Percentiles rank a stretch among this genome's conserved stretches.
Evolutionary conservation across 1,284 basidiomycete species (phyloP).

Genomic region (Cutaneotrichosporon dermatis): DNA sequence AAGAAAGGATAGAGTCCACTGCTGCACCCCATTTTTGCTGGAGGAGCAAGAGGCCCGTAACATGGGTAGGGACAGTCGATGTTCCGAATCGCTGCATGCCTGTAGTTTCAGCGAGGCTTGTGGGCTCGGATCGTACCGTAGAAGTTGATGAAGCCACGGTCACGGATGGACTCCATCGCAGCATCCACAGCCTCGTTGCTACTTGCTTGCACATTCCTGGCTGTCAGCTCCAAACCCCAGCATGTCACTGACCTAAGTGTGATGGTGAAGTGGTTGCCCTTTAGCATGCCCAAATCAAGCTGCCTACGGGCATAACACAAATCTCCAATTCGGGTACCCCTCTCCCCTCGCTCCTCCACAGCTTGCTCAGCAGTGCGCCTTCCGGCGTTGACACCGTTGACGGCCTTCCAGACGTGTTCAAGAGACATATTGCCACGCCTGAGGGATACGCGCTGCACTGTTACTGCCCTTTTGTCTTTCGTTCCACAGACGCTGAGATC

Average conservation of each 20-base stretch:
- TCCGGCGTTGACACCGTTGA: slow-evolving; percentile 61
- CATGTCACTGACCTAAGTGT: slow-evolving; percentile 67
- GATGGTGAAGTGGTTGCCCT: slow-evolving; percentile 93
- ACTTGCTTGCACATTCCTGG: slow-evolving; percentile 74
- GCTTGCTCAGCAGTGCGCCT: slow-evolving; percentile 59
- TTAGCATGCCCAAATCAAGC: slow-evolving; percentile 88
- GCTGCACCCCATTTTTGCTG: slow-evolving; percentile 85
- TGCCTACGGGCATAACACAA: slow-evolving; percentile 73
- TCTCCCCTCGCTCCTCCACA: slow-evolving; percentile 70
- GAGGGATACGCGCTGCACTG: slow-evolving; percentile 84
- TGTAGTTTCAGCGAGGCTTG: slow-evolving; percentile 34
- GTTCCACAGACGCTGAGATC: slow-evolving; percentile 90
- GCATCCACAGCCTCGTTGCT: slow-evolving; percentile 66
- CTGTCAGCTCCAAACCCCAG: background rate
- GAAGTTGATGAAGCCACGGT: slow-evolving; percentile 93
- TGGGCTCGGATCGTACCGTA: slow-evolving; percentile 60
- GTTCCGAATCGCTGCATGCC: slow-evolving; percentile 99
- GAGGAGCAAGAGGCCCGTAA: slow-evolving; percentile 84
- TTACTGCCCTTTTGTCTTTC: slow-evolving; percentile 97
- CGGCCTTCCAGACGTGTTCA: slow-evolving; percentile 75
- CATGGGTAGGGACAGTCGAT: slow-evolving; percentile 88
- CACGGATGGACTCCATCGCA: slow-evolving; percentile 74
- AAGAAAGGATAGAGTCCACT: slow-evolving; percentile 71
- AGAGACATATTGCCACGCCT: slow-evolving; percentile 73
- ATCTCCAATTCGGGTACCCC: slow-evolving; percentile 84